A percentile compares a stretch with the other conserved stretches of the same genome.
Conservation (phyloP, 2,329 filamentous ascomycete species). For the Grosmannia huntii region DNA sequence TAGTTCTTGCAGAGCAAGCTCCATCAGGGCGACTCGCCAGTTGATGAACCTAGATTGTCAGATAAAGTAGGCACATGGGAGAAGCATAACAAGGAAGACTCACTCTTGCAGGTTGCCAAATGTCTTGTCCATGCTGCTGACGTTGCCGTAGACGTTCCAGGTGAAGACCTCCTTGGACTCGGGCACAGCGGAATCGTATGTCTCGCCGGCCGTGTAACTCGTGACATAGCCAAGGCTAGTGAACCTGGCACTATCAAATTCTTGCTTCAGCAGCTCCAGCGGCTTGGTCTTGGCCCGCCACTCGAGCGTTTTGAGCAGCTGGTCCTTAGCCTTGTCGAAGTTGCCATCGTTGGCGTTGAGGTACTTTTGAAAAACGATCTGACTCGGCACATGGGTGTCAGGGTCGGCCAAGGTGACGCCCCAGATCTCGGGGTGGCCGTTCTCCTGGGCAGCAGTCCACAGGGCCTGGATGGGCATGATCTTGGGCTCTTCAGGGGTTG, state of each 20-base stretch:
- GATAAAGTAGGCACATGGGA: neutral
- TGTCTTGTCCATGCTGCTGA: constrained; percentile 67
- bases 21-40: constrained; percentile 87
- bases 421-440: constrained; percentile 68
- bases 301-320: constrained; percentile 65
- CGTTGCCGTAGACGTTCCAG: constrained; percentile 87
- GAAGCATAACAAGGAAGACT: constrained; percentile 20
- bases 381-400: constrained; percentile 53
- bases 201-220: constrained; percentile 41
- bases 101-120: constrained; percentile 76
- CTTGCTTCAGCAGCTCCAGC: constrained; percentile 46
- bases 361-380: constrained; percentile 84
- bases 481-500: neutral
- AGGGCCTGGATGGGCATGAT: constrained; percentile 13
- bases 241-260: constrained; percentile 60
- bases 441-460: constrained; percentile 14
- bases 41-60: constrained; percentile 56
- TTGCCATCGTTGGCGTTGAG: constrained; percentile 79
- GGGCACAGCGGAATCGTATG: constrained; percentile 22
- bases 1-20: constrained; percentile 66
- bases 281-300: constrained; percentile 75
- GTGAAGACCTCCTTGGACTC: constrained; percentile 55
- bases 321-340: constrained; percentile 57
- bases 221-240: constrained; percentile 70
- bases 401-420: constrained; percentile 54